Percentiles rank a stretch among this genome's conserved stretches.
Evolutionary conservation across 805 yeast species (phyloP).

Genomic region (Metschnikowia picachoensis): DNA sequence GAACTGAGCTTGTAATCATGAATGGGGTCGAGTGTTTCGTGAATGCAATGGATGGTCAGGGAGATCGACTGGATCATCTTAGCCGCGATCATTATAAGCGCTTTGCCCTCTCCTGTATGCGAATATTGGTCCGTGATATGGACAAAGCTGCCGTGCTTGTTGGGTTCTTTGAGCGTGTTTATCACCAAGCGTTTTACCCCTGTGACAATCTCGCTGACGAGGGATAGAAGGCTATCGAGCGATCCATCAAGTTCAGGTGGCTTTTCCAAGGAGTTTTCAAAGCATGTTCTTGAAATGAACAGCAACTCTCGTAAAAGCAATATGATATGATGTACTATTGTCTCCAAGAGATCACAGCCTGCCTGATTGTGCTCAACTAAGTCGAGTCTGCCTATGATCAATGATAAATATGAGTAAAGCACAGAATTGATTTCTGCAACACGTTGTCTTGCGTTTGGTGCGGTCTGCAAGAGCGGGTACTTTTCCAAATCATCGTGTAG

Average conservation of each 20-base stretch:
- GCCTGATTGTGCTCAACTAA: conserved; percentile 67
- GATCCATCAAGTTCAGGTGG: conserved; percentile 44
- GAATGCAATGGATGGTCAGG: conserved; percentile 46
- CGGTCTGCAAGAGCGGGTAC: conserved; percentile 43
- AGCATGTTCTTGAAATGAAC: conserved; percentile 52
- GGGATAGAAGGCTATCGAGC: conserved; percentile 53
- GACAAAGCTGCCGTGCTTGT: conserved; percentile 28
- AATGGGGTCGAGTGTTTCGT: conserved; percentile 49
- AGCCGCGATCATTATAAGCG: conserved; percentile 55
- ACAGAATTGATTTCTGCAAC: conserved; percentile 61
- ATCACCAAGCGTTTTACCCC: conserved; percentile 62
- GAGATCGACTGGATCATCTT: conserved; percentile 56
- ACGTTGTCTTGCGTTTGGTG: conserved; percentile 63
- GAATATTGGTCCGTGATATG: conserved; percentile 34
- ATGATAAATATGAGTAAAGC: conserved; percentile 56
- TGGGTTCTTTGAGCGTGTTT: conserved; percentile 44
- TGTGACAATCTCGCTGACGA: conserved; percentile 62
- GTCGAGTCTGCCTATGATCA: conserved; percentile 74
- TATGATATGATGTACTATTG: conserved; percentile 64
- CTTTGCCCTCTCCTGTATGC: conserved; percentile 66
- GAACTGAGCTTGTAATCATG: conserved; percentile 62
- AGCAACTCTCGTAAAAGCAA: conserved; percentile 59
- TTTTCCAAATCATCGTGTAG: conserved; percentile 35
- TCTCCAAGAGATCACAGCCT: conserved; percentile 67
- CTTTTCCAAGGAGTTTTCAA: conserved; percentile 35